Evolutionary conservation across 345 rosid species (phyloP).

Genomic region (Moricandia arvensis): DNA sequence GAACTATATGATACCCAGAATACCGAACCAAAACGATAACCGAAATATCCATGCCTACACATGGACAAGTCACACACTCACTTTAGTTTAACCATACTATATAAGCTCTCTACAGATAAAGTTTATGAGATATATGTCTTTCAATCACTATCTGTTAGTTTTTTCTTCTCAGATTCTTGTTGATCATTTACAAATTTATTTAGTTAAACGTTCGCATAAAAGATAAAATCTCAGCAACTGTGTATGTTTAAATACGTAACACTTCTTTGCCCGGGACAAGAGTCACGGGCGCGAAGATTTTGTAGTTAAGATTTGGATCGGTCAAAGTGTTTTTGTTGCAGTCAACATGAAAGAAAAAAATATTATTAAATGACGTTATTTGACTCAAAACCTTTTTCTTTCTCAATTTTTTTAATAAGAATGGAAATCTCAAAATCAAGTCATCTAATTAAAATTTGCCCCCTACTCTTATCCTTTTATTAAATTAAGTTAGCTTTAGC

Average conservation of each 20-base stretch:
- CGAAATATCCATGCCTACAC: no score
- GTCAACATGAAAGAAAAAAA: background rate
- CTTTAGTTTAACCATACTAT: background rate
- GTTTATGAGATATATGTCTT: background rate
- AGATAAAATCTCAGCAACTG: background rate
- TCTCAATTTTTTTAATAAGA: background rate
- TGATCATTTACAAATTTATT: background rate
- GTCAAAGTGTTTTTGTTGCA: background rate
- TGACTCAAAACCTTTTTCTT: background rate
- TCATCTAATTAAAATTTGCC: constrained; percentile 3
- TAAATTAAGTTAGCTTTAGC: constrained; percentile 24
- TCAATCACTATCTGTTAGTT: background rate
- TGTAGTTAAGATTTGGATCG: background rate
- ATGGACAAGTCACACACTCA: background rate
- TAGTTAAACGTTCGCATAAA: background rate
- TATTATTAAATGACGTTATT: background rate
- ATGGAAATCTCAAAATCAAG: constrained; percentile 9
- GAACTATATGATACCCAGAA: no score
- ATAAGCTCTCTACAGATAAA: background rate
- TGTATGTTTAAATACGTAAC: background rate
- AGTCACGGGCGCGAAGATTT: background rate
- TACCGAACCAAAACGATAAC: no score
- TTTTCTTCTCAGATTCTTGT: background rate
- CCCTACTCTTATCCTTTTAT: constrained; percentile 13
- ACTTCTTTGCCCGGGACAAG: background rate